Evolutionary conservation across 139 green algal species (phyloP).

Genomic region (Micractinium sp.): DNA sequence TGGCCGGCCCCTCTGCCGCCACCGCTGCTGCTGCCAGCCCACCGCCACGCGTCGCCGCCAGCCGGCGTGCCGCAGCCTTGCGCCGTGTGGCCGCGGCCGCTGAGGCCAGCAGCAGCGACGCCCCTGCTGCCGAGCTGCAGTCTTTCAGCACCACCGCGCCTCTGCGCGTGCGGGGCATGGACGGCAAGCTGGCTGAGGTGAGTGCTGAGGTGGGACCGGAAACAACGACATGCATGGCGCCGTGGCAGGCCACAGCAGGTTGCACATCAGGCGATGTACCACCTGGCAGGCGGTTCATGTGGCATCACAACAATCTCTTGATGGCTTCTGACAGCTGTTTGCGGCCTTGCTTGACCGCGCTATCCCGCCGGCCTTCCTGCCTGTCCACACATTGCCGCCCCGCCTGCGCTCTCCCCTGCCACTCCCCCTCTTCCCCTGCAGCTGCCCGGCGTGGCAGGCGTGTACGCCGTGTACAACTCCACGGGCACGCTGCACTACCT

Average conservation of each 20-base stretch:
- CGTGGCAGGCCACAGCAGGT: not conserved
- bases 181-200: constrained; percentile 23
- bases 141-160: constrained; percentile 13
- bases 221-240: not conserved
- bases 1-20: not conserved
- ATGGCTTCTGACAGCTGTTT: no score
- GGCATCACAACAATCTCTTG: no score
- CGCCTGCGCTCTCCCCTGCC: not conserved
- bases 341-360: not conserved
- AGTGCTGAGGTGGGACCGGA: not conserved
- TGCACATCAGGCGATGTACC: not conserved
- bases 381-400: not conserved
- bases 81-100: not conserved
- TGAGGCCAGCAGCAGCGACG: constrained; percentile 11
- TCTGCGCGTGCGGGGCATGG: not conserved
- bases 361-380: no score
- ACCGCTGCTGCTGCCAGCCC: not conserved
- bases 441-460: constrained; percentile 51
- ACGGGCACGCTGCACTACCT: constrained; percentile 72
- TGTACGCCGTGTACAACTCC: constrained; percentile 79
- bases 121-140: not conserved
- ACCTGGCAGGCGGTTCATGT: not conserved
- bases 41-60: not conserved
- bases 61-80: not conserved
- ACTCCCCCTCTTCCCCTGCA: not conserved